Evolutionary conservation across 129 eudicot genomes (phyloP), one percentile per base, ranked within the genome.

Genomic region (Mikania micrantha): DNA sequence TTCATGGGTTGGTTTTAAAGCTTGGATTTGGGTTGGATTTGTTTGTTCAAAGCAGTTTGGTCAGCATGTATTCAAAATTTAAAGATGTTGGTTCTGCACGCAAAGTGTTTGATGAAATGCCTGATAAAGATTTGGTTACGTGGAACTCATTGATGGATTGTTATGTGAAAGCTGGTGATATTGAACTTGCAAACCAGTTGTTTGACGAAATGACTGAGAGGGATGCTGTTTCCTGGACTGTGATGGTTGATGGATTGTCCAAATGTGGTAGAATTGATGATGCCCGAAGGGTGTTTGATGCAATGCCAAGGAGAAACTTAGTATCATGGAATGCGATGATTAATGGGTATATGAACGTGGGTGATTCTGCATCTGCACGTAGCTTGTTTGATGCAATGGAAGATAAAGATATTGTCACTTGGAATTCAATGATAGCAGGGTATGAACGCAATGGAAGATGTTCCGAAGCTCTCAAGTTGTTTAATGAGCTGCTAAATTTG

Each of bases 11-110:
- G 57, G 83, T 61, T 24, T 32, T 65, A 50, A 73, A 64, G 20
- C 62, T 39, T 24, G 90, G 90, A 64, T 67, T 81, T 12, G 82
- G 79, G 16, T 21, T 22, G 2, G 74, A 71, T 35, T 35, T 76
- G 29, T 85, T 75, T 65, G 84, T 78, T 45, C 84, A 81, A 35
- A 52, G 84, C 28, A 79, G 84, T 68, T 81, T 85, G 70, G 79
- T 85, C 10, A 77, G 79, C 66, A 78, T 85, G 72, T 81, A 85
- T 75, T 68, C 82, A 2, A 85, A 78, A 25, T 50, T 56, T 66
- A 70, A 69, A 15, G 82, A 81, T 59, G n/a, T 85, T 1, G 59
- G 1, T 15, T 61, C 76, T 29, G 83, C 83, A 2, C 65, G 76
- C 39, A 70, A 72, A 59, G 84, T 82, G 75, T 82, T 82, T 29